These are phyloP conservation scores for Mortierella claussenii DNA, from an alignment of 192 early-diverging fungal species.

Conservation along the genomic window DNA sequence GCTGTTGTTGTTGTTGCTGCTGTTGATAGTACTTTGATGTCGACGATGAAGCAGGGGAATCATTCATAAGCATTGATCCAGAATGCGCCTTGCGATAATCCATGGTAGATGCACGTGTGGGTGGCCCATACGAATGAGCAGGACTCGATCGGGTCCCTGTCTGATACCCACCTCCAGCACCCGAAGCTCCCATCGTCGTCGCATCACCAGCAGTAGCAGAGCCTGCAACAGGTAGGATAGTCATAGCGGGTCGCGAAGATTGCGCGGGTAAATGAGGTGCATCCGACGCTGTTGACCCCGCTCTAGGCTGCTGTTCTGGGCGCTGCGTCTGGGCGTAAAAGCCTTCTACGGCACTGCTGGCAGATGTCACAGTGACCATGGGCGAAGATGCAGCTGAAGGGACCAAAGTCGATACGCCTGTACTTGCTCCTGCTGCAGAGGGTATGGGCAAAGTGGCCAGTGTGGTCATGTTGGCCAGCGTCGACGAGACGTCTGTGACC, in stretches of 20 bases:
- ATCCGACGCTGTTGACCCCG: not conserved
- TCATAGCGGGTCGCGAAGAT: not conserved
- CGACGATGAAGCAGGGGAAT: conserved; percentile 16
- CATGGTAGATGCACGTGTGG: conserved; percentile 43
- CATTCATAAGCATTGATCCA: conserved; percentile 17
- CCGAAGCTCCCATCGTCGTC: conserved; percentile 6
- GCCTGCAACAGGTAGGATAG: not conserved
- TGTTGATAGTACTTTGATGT: conserved; percentile 21
- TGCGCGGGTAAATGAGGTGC: not conserved
- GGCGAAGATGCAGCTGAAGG: conserved; percentile 1
- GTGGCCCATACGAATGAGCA: conserved; percentile 9
- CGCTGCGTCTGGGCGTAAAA: not conserved
- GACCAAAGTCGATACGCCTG: not conserved
- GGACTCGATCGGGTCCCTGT: not conserved
- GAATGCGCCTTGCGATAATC: conserved; percentile 27
- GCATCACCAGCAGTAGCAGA: no score
- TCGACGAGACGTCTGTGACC: conserved; percentile 34
- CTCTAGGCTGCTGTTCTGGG: not conserved
- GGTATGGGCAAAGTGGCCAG: conserved; percentile 42
- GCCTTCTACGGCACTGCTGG: not conserved
- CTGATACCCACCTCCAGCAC: conserved; percentile 47
- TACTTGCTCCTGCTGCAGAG: no score
- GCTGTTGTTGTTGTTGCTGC: conserved; percentile 4
- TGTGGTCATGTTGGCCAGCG: conserved; percentile 40
- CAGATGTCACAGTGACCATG: not conserved